Evolutionary conservation across 306 rosid genomes (phyloP).

Genomic region (Cucurbita maxima): DNA sequence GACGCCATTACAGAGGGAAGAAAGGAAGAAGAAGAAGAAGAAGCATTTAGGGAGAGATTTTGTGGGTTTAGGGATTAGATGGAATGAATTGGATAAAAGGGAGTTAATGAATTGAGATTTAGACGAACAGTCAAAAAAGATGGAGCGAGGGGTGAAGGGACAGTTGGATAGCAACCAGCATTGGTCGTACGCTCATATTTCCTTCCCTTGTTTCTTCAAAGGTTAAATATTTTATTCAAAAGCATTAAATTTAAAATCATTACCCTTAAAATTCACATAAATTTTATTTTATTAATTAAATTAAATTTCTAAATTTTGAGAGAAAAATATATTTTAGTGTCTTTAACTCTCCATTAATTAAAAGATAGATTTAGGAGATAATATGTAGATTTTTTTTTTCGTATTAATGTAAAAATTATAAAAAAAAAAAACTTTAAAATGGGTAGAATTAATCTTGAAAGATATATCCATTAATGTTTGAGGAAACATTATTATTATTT

Average conservation of each 20-base stretch:
- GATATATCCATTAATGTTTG: background rate
- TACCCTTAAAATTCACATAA: no score
- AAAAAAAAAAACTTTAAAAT: no score
- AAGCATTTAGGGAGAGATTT: background rate
- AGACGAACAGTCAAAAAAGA: constrained; percentile 1
- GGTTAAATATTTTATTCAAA: no score
- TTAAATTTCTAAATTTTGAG: no score
- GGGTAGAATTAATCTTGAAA: no score
- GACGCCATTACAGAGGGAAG: background rate
- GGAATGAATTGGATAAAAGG: background rate
- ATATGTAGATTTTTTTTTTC: no score
- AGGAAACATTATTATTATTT: background rate
- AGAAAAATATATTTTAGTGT: no score
- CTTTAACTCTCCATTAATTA: no score
- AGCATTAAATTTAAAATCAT: no score
- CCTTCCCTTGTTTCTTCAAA: background rate
- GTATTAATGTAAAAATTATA: no score
- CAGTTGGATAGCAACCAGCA: constrained; percentile 3
- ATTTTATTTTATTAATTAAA: no score
- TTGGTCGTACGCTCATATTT: background rate
- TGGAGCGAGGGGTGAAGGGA: background rate
- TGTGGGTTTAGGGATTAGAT: background rate
- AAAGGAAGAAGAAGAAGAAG: background rate
- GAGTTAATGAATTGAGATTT: background rate
- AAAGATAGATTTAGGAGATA: no score